Evolutionary conservation across 768 basidiomycete species (phyloP).

Genomic region (Termitomyces heimii): DNA sequence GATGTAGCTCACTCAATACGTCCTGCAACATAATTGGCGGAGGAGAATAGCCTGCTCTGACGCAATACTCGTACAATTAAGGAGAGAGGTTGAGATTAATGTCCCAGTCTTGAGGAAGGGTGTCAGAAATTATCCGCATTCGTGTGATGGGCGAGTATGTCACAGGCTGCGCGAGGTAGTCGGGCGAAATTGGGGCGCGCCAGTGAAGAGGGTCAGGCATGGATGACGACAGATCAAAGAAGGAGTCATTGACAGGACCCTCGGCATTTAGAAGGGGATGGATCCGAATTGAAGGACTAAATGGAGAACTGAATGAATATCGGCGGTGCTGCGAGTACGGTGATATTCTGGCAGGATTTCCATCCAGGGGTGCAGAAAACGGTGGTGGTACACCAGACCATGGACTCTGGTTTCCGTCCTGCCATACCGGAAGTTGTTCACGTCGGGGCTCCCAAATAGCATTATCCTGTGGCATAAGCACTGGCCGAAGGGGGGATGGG

Average conservation of each 20-base stretch:
- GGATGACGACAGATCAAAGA: slow-evolving; percentile 48
- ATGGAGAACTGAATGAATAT: slow-evolving; percentile 7
- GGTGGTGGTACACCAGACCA: slow-evolving; percentile 1
- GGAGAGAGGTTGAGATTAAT: slow-evolving; percentile 48
- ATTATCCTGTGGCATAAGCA: neutral
- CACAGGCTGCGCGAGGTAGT: slow-evolving; percentile 46
- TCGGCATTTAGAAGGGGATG: slow-evolving; percentile 55
- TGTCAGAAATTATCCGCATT: slow-evolving; percentile 53
- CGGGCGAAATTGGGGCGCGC: slow-evolving; percentile 28
- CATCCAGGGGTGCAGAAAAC: neutral
- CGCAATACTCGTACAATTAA: slow-evolving; percentile 16
- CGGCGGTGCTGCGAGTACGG: neutral
- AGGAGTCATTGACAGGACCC: slow-evolving; percentile 33
- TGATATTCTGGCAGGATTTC: neutral
- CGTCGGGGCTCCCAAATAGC: neutral
- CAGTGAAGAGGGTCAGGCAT: slow-evolving; percentile 36
- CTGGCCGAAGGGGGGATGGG: no score
- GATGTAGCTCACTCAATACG: slow-evolving; percentile 46
- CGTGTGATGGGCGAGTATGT: slow-evolving; percentile 48
- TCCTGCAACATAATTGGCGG: slow-evolving; percentile 54
- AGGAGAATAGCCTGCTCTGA: slow-evolving; percentile 16
- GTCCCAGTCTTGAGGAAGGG: slow-evolving; percentile 50
- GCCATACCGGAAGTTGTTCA: slow-evolving; percentile 7
- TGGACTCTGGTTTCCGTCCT: neutral
- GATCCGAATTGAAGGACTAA: slow-evolving; percentile 20